Percentiles rank a stretch among this genome's conserved stretches.
Evolutionary conservation across 2,329 filamentous ascomycete genomes (phyloP).

Genomic region (Apiospora hydei): DNA sequence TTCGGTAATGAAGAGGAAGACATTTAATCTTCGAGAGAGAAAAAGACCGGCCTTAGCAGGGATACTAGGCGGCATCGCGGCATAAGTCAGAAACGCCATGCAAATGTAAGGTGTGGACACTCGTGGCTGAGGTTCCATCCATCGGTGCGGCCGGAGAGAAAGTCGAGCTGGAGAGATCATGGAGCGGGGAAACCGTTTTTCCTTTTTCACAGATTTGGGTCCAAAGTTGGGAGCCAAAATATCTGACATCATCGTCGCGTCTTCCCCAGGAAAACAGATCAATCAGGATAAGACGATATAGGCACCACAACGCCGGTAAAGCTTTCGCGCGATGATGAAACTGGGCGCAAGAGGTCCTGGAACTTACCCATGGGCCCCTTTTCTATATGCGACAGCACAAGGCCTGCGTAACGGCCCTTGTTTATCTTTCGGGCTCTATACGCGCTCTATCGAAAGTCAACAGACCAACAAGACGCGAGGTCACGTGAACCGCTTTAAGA

Average conservation of each 20-base stretch:
- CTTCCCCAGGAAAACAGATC: neutral
- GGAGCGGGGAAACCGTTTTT: slow-evolving; percentile 19
- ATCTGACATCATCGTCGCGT: slow-evolving; percentile 21
- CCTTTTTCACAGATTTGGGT: neutral
- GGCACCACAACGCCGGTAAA: neutral
- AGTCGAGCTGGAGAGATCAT: neutral
- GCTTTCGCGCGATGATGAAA: neutral
- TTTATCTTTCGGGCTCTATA: neutral
- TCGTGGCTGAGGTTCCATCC: slow-evolving; percentile 4
- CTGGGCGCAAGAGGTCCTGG: neutral
- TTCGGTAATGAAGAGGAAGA: slow-evolving; percentile 13
- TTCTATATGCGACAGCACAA: neutral
- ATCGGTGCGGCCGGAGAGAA: slow-evolving; percentile 15
- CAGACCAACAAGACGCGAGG: neutral
- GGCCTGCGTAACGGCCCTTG: neutral
- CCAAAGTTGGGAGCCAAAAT: neutral
- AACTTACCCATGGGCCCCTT: neutral
- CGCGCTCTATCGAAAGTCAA: neutral
- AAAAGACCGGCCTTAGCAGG: neutral
- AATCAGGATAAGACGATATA: slow-evolving; percentile 1
- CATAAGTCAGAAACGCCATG: neutral
- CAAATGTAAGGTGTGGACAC: slow-evolving; percentile 7
- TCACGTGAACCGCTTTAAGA: slow-evolving; percentile 13
- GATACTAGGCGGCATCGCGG: slow-evolving; percentile 1
- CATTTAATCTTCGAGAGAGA: slow-evolving; percentile 6